Evolutionary conservation across 345 rosid genomes (phyloP).

Genomic region (Rhizophora mangle): DNA sequence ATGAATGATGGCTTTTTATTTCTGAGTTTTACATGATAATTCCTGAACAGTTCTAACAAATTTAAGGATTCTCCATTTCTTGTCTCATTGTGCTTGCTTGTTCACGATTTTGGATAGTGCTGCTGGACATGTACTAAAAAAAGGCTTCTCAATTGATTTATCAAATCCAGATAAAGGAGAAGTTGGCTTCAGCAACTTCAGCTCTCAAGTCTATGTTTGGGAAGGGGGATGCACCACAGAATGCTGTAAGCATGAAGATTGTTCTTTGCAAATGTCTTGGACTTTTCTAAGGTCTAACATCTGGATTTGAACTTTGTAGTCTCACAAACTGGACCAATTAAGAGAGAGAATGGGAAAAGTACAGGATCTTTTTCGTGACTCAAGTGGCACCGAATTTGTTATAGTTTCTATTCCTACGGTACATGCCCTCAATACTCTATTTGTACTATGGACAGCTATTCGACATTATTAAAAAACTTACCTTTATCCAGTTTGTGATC

Average conservation of each 20-base stretch:
- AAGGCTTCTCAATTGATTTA: background rate
- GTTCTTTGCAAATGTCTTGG: constrained; percentile 5
- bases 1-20: too few species aligned
- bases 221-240: constrained; percentile 43
- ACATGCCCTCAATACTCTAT: constrained; percentile 18
- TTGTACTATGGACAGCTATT: background rate
- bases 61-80: background rate
- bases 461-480: background rate
- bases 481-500: background rate
- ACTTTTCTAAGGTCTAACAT: constrained; percentile 14
- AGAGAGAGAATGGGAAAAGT: constrained; percentile 69
- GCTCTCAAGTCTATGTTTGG: constrained; percentile 61
- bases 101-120: background rate
- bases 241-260: constrained; percentile 46
- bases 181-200: constrained; percentile 69
- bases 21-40: too few species aligned
- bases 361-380: constrained; percentile 60
- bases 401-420: constrained; percentile 86
- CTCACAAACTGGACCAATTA: constrained; percentile 51
- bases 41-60: too few species aligned
- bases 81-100: background rate
- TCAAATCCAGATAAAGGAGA: constrained; percentile 54
- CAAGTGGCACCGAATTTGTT: constrained; percentile 60
- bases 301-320: constrained; percentile 28
- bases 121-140: background rate